Base-by-base conservation (phyloP, 768 basidiomycete genomes). In the Sporobolomyces phaffii region DNA sequence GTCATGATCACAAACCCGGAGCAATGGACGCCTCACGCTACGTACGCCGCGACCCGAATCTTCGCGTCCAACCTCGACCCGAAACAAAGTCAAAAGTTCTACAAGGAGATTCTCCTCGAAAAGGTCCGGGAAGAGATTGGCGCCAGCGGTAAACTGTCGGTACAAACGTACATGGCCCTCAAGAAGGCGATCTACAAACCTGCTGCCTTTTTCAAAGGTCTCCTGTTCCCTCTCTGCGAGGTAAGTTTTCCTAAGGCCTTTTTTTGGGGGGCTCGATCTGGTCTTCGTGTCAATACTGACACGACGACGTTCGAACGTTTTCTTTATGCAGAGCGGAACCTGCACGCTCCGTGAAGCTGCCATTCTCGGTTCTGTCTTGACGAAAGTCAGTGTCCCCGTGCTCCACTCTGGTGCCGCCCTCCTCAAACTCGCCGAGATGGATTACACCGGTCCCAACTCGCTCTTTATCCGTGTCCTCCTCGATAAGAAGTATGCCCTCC, bases 51-150 rank as follows among this genome's bases (percentile, higher is more conserved):
- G 18, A 96, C 94, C 24, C 86, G 87, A 71, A 93, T 93, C 59
- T 93, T 98, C 75, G 88, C 97, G 47, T 94, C 96, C 13, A 96
- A 87, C 73, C 88, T 99, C 85, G 97, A 97, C 76, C 93, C 93
- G 11, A 84, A 86, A 48, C 92, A 97, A 78, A 91, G 90, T 10
- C 88, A 93, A 74, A 81, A 97, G 18, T 99, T 90, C 80, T 82
- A 96, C 62, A 85, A 91, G 69, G 91, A 92, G 36, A 91, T 98
- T 44, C 80, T 99, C 10, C 82, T 97, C 22, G 90, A 93, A 70
- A 87, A 89, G 40, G 85, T 96, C 56, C 82, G 91, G 45, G 88
- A 90, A 69, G 90, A 97, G 77, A 94, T 99, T 70, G 81, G 81
- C 63, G 83, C 85, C 51, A 86, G 91, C 76, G 63, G 69, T 31